phyloP scores from a whole-genome alignment of 2,329 filamentous ascomycete species.

The Gremmenia infestans region DNA sequence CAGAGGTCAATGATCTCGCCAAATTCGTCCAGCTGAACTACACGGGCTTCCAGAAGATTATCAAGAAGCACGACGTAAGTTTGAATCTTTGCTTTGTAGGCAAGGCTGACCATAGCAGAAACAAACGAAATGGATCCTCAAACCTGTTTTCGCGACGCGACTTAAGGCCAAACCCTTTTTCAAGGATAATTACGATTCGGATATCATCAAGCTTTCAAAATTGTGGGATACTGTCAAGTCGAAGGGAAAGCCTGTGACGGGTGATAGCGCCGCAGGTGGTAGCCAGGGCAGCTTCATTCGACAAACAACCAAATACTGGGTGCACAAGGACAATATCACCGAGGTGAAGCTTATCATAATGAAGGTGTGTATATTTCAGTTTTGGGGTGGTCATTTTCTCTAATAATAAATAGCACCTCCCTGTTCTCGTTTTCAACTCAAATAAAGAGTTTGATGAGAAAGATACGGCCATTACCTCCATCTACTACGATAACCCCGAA shows the following conservation, averaged over 20 bases:
- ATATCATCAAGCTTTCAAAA: slow-evolving; percentile 89
- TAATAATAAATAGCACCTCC: slow-evolving; percentile 61
- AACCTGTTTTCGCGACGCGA: slow-evolving; percentile 90
- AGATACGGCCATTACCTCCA: slow-evolving; percentile 93
- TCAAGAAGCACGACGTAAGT: slow-evolving; percentile 96
- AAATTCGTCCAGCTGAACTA: slow-evolving; percentile 99
- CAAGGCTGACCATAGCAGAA: slow-evolving; percentile 53
- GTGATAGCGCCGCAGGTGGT: slow-evolving; percentile 86
- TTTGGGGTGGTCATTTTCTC: not conserved
- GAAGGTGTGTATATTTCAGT: slow-evolving; percentile 48
- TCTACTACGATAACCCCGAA: slow-evolving; percentile 95
- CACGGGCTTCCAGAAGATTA: slow-evolving; percentile 98
- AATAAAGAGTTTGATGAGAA: slow-evolving; percentile 91
- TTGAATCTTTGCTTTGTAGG: not conserved
- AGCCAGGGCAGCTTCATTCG: slow-evolving; percentile 92
- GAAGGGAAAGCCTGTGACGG: slow-evolving; percentile 84
- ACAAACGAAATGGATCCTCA: slow-evolving; percentile 88
- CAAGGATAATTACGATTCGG: slow-evolving; percentile 97
- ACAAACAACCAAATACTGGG: slow-evolving; percentile 99
- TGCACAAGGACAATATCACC: slow-evolving; percentile 96
- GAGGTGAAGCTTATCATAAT: slow-evolving; percentile 96
- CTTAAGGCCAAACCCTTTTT: slow-evolving; percentile 97
- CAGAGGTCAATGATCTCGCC: slow-evolving; percentile 94
- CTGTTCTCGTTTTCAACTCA: slow-evolving; percentile 93
- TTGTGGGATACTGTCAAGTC: slow-evolving; percentile 94